Conservation (phyloP, 129 eudicot species). For the Helianthus tuberosus region DNA sequence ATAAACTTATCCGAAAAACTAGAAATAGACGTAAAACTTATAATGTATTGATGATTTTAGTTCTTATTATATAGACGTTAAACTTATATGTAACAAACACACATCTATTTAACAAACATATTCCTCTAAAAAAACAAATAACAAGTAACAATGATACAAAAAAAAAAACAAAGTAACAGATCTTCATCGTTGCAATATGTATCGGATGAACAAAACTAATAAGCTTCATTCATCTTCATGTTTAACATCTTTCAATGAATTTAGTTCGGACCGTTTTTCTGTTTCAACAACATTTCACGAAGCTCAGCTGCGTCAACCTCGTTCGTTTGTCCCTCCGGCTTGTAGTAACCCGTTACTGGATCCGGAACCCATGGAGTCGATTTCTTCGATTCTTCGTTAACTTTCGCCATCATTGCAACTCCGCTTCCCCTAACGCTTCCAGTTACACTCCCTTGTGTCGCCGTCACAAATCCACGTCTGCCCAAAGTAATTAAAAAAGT, state of each 20-base stretch:
- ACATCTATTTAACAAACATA: too few relatives aligned
- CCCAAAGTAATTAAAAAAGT: not conserved
- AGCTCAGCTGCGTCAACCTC: slow-evolving; percentile 66
- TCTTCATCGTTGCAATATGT: not conserved
- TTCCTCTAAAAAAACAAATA: not conserved
- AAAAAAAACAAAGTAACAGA: not conserved
- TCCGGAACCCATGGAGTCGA: slow-evolving; percentile 78
- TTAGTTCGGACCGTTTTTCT: slow-evolving; percentile 27
- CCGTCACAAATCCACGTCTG: slow-evolving; percentile 58
- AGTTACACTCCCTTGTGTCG: slow-evolving; percentile 42
- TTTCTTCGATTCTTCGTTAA: slow-evolving; percentile 40
- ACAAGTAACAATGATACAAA: not conserved
- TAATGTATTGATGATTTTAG: too few relatives aligned
- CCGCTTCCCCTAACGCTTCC: slow-evolving; percentile 36
- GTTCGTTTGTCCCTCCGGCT: slow-evolving; percentile 52
- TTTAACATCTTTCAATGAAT: not conserved
- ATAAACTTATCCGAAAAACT: too few relatives aligned
- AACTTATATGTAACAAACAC: too few relatives aligned
- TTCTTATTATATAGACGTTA: too few relatives aligned
- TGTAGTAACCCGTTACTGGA: slow-evolving; percentile 58
- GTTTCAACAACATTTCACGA: slow-evolving; percentile 50
- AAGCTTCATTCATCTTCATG: slow-evolving; percentile 12
- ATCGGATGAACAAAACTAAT: not conserved
- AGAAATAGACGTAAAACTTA: too few relatives aligned
- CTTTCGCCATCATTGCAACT: slow-evolving; percentile 44